Conservation (phyloP, 176 grass and related monocot genomes). For the Triticum monococcum region DNA sequence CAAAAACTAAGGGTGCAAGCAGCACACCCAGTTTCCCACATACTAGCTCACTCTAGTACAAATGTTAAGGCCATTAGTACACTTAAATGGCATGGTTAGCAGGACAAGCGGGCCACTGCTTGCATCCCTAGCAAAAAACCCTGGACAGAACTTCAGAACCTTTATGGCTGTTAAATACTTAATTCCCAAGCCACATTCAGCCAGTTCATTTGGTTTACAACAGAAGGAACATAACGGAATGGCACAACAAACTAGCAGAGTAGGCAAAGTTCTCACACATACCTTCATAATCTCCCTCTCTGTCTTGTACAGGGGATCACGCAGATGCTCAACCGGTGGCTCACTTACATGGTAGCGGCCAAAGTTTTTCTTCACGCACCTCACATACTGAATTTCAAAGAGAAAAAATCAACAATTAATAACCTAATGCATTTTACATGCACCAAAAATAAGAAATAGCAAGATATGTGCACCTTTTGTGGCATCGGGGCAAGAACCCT, state of each 20-base stretch:
- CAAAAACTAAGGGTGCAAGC: not conserved
- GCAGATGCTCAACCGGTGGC: constrained; percentile 65
- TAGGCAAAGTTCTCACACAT: constrained; percentile 2
- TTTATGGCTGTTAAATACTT: not conserved
- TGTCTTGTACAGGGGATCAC: constrained; percentile 71
- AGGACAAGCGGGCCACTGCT: not conserved
- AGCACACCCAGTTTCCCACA: too few relatives aligned
- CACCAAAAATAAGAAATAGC: not conserved
- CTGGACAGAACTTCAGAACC: not conserved
- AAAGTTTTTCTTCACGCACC: constrained; percentile 71
- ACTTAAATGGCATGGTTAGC: not conserved
- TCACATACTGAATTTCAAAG: constrained; percentile 51
- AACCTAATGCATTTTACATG: not conserved
- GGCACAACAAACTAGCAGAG: not conserved
- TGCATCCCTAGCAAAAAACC: not conserved
- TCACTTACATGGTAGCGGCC: constrained; percentile 69
- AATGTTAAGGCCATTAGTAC: not conserved
- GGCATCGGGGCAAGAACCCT: constrained; percentile 83
- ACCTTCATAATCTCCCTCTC: constrained; percentile 89
- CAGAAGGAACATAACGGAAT: not conserved
- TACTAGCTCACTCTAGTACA: not conserved
- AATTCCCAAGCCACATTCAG: constrained; percentile 3
- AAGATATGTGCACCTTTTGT: constrained; percentile 48
- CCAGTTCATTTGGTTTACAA: not conserved
- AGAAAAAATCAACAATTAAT: constrained; percentile 15